phyloP scores from a whole-genome alignment of 208 protist genomes.

The Herpetomonas samuelpessoai region DNA sequence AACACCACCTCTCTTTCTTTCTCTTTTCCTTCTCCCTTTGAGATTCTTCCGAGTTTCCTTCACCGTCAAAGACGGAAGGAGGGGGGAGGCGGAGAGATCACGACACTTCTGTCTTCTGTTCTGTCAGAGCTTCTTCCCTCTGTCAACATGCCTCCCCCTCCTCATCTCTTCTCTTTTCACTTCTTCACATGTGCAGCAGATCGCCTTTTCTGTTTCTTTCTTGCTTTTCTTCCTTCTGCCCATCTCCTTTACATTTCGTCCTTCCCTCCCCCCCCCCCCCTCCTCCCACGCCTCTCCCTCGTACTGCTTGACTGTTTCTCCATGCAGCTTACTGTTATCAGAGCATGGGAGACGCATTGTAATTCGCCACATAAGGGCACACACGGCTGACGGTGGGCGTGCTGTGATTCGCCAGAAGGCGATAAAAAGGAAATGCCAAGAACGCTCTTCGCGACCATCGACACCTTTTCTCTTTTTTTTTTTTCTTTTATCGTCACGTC shows the following conservation, averaged over 20 bases:
- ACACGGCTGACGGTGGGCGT: too few species aligned
- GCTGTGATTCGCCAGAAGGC: too few species aligned
- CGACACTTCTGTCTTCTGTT: neutral
- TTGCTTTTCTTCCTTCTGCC: too few species aligned
- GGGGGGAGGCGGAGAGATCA: too few species aligned
- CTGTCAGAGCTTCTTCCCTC: neutral
- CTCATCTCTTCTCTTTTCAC: constrained; percentile 6
- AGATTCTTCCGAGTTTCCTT: constrained; percentile 4
- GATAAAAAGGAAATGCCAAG: too few species aligned
- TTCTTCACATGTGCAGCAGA: neutral
- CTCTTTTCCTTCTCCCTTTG: constrained; percentile 4
- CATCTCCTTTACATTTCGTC: too few species aligned
- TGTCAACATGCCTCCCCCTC: neutral
- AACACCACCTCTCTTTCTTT: neutral
- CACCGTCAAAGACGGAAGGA: neutral
- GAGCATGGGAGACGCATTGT: too few species aligned
- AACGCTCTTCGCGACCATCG: neutral
- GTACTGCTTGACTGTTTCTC: too few species aligned
- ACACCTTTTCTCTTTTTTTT: constrained; percentile 4
- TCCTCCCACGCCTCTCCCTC: too few species aligned
- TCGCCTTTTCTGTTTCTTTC: neutral
- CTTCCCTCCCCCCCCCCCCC: too few species aligned
- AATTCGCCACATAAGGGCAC: too few species aligned
- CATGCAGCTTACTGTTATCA: too few species aligned
- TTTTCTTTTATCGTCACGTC: neutral